phyloP scores from a whole-genome alignment of 768 basidiomycete species.

The Trichaptum fuscoviolaceum region DNA sequence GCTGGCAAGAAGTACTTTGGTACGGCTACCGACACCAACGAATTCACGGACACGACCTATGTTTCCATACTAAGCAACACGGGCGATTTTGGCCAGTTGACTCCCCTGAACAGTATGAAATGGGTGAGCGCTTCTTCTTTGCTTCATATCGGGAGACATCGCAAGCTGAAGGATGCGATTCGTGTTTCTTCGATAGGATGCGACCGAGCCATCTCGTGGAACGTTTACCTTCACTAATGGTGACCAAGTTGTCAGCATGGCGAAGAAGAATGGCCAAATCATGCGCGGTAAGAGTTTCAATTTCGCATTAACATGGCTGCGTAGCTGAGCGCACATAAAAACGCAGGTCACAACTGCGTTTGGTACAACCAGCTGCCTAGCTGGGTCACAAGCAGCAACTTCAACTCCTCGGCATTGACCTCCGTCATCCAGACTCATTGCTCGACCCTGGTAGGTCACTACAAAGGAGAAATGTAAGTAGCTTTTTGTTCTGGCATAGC shows the following conservation, averaged over 20 bases:
- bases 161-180: neutral
- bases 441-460: slow-evolving; percentile 30
- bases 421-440: slow-evolving; percentile 31
- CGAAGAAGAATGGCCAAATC: slow-evolving; percentile 40
- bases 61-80: slow-evolving; percentile 30
- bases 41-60: slow-evolving; percentile 36
- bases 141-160: neutral
- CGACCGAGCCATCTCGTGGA: slow-evolving; percentile 45
- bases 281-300: slow-evolving; percentile 32
- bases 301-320: neutral
- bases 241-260: slow-evolving; percentile 39
- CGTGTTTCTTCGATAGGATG: slow-evolving; percentile 33
- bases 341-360: slow-evolving; percentile 31
- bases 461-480: slow-evolving; percentile 33
- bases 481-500: neutral
- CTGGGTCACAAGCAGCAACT: slow-evolving; percentile 30
- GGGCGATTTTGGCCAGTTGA: slow-evolving; percentile 38
- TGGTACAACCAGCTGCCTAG: slow-evolving; percentile 41
- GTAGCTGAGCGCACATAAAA: neutral
- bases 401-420: slow-evolving; percentile 25
- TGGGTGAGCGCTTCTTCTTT: slow-evolving; percentile 25
- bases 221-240: slow-evolving; percentile 41
- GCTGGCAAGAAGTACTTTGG: slow-evolving; percentile 44
- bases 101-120: slow-evolving; percentile 42
- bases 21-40: slow-evolving; percentile 41